Base-by-base conservation (phyloP, 352 stramenopile genomes). In the Thalassiosira exigua region DNA sequence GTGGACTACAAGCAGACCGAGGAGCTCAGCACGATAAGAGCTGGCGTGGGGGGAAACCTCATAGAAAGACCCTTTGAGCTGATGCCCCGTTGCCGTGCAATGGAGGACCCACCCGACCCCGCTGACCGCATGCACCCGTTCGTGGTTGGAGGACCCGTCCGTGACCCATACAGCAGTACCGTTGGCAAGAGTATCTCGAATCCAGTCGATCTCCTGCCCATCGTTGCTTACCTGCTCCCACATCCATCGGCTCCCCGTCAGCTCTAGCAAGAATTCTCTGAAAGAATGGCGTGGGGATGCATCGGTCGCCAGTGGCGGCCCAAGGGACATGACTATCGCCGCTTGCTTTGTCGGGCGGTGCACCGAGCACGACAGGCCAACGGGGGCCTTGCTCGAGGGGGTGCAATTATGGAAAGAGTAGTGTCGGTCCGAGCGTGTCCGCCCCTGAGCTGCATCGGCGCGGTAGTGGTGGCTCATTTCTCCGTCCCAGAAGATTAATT, bases 81-180 rank as follows among this genome's bases (percentile, higher is more conserved):
- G 27, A 1, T 26, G 14, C 5, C 12, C 7, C 17, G 42, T 64
- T 0, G 14, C 33, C 33, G 51, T 52, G 30, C 46, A 61, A 4
- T 44, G 26, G 0, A 77, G 17, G 21, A 77, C 19, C 57, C 57
- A 77, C 0, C 56, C 68, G 3, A 50, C 57, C 0, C 57, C 58
- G 17, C 56, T 57, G 12, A 77, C 54, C 0, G 60, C 3, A 1
- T 29, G 29, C 3, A 32, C 57, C 5, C 36, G 7, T 19, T 60
- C 57, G 0, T 3, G 14, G 14, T 67, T 62, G 29, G 60, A 64
- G 4, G 68, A 70, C 0, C 68, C 68, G 48, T 77, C 68, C 33
- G 68, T 69, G 2, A 64, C 58, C 30, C 24, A 62, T 1, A 64
- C 33, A 14, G 27, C 11, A 4, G 46, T 56, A 4, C 46, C 46